phyloP scores from a whole-genome alignment of 2,329 filamentous ascomycete genomes.

The Diplocarpon mali region DNA sequence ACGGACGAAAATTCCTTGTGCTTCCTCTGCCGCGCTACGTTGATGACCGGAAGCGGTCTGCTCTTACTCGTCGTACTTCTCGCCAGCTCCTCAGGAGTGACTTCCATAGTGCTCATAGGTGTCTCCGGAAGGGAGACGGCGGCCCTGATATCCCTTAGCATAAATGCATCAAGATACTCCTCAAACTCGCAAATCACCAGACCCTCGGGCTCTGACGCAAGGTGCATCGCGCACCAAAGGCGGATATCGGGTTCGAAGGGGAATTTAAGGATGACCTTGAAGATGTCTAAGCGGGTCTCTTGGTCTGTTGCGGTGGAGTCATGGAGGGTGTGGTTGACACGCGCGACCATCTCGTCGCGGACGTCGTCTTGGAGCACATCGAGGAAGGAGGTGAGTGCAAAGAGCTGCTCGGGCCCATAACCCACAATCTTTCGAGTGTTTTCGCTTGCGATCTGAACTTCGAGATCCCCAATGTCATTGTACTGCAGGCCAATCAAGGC shows the following conservation, averaged over 20 bases:
- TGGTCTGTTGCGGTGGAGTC: constrained; percentile 1
- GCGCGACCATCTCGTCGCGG: constrained; percentile 15
- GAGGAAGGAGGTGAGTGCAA: constrained; percentile 16
- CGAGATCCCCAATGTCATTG: constrained; percentile 9
- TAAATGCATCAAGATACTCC: constrained; percentile 16
- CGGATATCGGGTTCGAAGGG: constrained; percentile 7
- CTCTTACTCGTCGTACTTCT: constrained; percentile 17
- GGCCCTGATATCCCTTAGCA: constrained; percentile 9
- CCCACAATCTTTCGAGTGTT: constrained; percentile 17
- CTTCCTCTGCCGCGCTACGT: constrained; percentile 14
- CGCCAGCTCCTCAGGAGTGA: constrained; percentile 13
- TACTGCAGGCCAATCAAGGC: constrained; percentile 16
- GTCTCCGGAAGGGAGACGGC: constrained; percentile 8
- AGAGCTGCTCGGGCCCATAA: constrained; percentile 18
- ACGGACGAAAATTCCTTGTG: constrained; percentile 15
- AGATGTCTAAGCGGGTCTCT: constrained; percentile 17
- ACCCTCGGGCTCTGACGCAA: constrained; percentile 9
- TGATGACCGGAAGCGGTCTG: constrained; percentile 13
- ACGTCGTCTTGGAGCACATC: constrained; percentile 13
- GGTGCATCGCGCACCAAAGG: constrained; percentile 22
- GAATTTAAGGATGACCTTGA: constrained; percentile 10
- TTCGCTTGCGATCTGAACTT: constrained; percentile 21
- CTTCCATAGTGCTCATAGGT: constrained; percentile 7
- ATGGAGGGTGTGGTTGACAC: constrained; percentile 14
- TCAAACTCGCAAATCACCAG: constrained; percentile 22